These are phyloP conservation scores for Backusella circina DNA, from an alignment of 192 early-diverging fungal species.

Conservation along the genomic window DNA sequence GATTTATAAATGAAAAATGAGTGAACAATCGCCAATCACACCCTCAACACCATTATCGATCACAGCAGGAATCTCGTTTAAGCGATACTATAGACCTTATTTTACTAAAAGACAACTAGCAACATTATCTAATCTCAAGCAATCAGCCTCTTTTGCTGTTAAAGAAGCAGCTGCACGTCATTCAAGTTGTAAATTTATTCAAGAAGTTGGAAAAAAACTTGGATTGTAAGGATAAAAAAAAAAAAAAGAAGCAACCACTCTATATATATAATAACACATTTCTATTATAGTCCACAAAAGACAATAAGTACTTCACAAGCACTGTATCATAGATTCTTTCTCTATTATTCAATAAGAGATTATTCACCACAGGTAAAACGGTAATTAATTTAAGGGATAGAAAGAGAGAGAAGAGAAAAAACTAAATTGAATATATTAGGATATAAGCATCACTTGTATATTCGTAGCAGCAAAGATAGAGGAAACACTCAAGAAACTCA, in stretches of 20 bases:
- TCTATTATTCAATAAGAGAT: slow-evolving; percentile 49
- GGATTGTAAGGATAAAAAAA: slow-evolving; percentile 49
- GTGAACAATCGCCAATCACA: slow-evolving; percentile 10
- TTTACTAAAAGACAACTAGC: slow-evolving; percentile 25
- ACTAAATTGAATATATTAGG: slow-evolving; percentile 26
- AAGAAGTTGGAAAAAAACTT: slow-evolving; percentile 46
- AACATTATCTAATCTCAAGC: slow-evolving; percentile 10
- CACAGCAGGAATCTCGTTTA: slow-evolving; percentile 11
- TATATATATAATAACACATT: neutral
- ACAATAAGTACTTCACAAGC: slow-evolving; percentile 57
- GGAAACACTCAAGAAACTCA: slow-evolving; percentile 80
- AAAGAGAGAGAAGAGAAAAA: neutral
- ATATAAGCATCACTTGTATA: slow-evolving; percentile 63
- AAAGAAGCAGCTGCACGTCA: slow-evolving; percentile 22
- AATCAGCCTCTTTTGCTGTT: slow-evolving; percentile 7
- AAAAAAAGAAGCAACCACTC: too few species aligned
- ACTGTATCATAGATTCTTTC: slow-evolving; percentile 52
- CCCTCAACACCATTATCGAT: slow-evolving; percentile 17
- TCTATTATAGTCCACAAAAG: slow-evolving; percentile 47
- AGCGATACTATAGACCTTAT: slow-evolving; percentile 20
- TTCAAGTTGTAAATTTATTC: slow-evolving; percentile 47
- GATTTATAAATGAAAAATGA: slow-evolving; percentile 12
- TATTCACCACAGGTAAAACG: slow-evolving; percentile 41
- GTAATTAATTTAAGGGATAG: neutral
- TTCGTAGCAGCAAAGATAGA: slow-evolving; percentile 86